Evolutionary conservation across 345 rosid genomes (phyloP).

Genomic region (Rubroshorea leprosula): DNA sequence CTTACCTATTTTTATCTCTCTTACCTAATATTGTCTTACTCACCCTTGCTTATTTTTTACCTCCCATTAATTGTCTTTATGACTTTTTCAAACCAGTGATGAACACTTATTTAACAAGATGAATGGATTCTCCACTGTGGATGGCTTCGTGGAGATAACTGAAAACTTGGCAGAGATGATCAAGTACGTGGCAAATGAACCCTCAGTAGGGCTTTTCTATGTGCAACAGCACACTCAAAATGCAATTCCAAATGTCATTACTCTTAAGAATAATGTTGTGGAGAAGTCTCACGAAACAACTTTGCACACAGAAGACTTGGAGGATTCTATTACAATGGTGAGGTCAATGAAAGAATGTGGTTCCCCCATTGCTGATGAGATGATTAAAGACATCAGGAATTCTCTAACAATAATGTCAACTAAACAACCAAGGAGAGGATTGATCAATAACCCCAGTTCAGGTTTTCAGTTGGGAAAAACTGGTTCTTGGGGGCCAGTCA

Average conservation of each 20-base stretch:
- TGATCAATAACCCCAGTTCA: constrained; percentile 31
- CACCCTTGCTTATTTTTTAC: neutral
- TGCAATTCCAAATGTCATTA: constrained; percentile 63
- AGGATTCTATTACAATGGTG: constrained; percentile 65
- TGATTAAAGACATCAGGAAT: constrained; percentile 66
- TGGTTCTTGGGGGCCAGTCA: constrained; percentile 41
- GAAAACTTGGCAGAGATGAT: constrained; percentile 90
- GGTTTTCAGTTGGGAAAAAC: constrained; percentile 39
- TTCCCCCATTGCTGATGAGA: constrained; percentile 63
- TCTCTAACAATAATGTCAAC: constrained; percentile 63
- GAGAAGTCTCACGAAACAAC: constrained; percentile 52
- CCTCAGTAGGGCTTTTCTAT: constrained; percentile 87
- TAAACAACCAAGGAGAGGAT: constrained; percentile 63
- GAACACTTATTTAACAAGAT: constrained; percentile 53
- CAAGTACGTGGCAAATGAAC: constrained; percentile 83
- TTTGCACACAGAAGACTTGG: constrained; percentile 72
- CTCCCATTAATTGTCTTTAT: neutral
- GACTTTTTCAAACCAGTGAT: constrained; percentile 36
- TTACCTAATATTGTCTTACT: no score
- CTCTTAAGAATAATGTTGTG: constrained; percentile 44
- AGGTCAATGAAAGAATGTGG: constrained; percentile 87
- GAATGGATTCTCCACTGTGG: constrained; percentile 87
- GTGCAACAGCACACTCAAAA: constrained; percentile 76
- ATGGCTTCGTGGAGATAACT: constrained; percentile 89
- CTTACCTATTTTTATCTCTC: no score